Base-by-base conservation (phyloP, 116 monocot genomes). In the Zostera marina region DNA sequence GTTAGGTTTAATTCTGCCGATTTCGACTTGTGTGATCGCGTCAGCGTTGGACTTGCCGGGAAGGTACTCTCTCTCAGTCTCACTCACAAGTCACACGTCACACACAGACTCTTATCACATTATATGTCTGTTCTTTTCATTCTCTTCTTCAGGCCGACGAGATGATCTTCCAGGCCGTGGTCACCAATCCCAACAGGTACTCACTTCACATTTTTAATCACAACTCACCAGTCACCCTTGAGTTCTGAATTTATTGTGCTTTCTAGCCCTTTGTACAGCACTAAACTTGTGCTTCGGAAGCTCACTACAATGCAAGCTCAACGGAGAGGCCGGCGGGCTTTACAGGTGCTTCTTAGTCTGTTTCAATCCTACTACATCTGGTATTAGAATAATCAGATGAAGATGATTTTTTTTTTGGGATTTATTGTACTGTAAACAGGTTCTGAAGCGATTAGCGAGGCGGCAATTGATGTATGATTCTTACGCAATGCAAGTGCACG, bases 401-500 rank as follows among this genome's bases (percentile, higher is more conserved):
- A 24, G 10, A 42, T 58, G n/a, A 13, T 41, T 15, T 26, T 4
- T 15, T 58, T 58, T 8, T 17, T 25, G 26, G 14, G 17, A 2
- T 39, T 7, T 22, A 23, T 15, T 4, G 23, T 14, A 22, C 4
- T 19, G 12, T 38, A 13, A 13, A 8, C 42, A 94, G 89, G 89
- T 96, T 23, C 43, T 96, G 52, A 82, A 88, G 80, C 88, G 74
- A 66, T 85, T 96, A 38, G 77, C 72, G 44, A 70, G 80, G 17
- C 79, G 78, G 1, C 77, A 65, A 63, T 67, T 96, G 54, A 85
- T 96, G 89, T 96, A 96, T 52, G 79, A 85, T 58, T 80, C 82
- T 1, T 96, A 96, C 46, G 79, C 96, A 4, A 82, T 85, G 77
- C 85, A 85, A 80, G 89, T 96, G 22, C 76, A 96, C 69, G 96